Percentiles rank a stretch among this genome's conserved stretches.
phyloP scores from a whole-genome alignment of 148 eudicot genomes.

The Nyssa sinensis region DNA sequence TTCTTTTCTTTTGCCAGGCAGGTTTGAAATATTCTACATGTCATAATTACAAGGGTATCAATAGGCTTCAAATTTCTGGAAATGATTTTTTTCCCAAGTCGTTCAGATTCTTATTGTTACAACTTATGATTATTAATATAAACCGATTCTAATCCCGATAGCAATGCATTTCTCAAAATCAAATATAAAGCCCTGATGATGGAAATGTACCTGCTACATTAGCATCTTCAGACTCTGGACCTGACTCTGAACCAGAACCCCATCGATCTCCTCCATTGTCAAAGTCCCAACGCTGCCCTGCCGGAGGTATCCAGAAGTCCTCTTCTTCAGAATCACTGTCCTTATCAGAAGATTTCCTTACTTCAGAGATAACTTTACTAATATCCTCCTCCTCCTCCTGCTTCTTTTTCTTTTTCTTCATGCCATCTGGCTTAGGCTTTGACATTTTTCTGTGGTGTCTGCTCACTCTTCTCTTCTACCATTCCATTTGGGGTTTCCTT shows the following conservation, averaged over 20 bases:
- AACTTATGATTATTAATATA: too few relatives aligned
- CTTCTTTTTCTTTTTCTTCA: constrained; percentile 40
- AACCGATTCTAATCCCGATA: background rate
- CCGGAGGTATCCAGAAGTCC: constrained; percentile 83
- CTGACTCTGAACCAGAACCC: too few relatives aligned
- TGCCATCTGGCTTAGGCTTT: constrained; percentile 28
- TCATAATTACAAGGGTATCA: background rate
- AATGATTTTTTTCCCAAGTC: background rate
- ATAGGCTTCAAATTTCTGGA: too few relatives aligned
- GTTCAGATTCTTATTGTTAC: background rate
- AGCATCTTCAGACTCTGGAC: constrained; percentile 46
- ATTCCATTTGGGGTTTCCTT: constrained; percentile 25
- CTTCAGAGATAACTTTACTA: constrained; percentile 29
- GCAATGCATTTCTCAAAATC: background rate
- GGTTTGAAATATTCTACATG: background rate
- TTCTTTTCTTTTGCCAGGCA: too few relatives aligned
- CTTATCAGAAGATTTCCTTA: constrained; percentile 33
- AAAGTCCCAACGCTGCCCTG: constrained; percentile 79
- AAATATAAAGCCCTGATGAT: constrained; percentile 4
- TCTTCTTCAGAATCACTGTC: constrained; percentile 56
- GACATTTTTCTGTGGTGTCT: constrained; percentile 25
- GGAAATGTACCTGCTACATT: constrained; percentile 45
- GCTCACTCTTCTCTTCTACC: constrained; percentile 24
- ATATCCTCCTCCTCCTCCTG: constrained; percentile 44
- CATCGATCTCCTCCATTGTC: constrained; percentile 88